A percentile compares a stretch with the other conserved stretches of the same genome.
Conservation (phyloP, 345 rosid genomes). For the Salix viminalis region DNA sequence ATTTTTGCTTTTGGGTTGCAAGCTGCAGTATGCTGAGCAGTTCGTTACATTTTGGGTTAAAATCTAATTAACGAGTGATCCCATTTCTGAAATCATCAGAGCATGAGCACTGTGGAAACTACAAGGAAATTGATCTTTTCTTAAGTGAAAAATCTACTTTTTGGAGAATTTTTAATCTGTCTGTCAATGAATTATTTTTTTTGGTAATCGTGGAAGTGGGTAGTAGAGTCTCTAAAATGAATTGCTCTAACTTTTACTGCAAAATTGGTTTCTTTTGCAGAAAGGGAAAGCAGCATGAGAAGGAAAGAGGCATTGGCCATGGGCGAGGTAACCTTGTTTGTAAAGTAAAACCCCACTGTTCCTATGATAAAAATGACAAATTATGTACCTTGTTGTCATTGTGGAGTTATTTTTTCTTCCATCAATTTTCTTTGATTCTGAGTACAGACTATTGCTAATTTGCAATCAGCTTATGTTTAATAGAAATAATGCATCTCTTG, state of each 20-base stretch:
- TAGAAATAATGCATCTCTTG: constrained; percentile 30
- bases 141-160: not conserved
- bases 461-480: constrained; percentile 24
- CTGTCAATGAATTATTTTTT: not conserved
- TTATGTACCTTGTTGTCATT: constrained; percentile 8
- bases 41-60: not conserved
- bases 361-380: constrained; percentile 20
- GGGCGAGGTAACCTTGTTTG: constrained; percentile 18
- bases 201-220: not conserved
- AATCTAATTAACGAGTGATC: not conserved
- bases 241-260: not conserved
- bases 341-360: constrained; percentile 21
- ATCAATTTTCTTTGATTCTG: constrained; percentile 29
- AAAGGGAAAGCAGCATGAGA: constrained; percentile 54
- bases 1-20: not conserved
- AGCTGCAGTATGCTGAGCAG: not conserved
- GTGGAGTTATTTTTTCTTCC: constrained; percentile 21
- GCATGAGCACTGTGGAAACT: not conserved
- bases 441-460: constrained; percentile 19
- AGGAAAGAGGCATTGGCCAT: not conserved
- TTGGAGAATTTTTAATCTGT: not conserved
- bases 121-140: not conserved
- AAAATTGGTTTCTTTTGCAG: constrained; percentile 30
- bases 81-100: not conserved
- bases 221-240: not conserved